Evolutionary conservation across 225 moss, liverwort and hornwort genomes (phyloP), one percentile per base, ranked within the genome.

Genomic region (Rhytidiadelphus loreus): DNA sequence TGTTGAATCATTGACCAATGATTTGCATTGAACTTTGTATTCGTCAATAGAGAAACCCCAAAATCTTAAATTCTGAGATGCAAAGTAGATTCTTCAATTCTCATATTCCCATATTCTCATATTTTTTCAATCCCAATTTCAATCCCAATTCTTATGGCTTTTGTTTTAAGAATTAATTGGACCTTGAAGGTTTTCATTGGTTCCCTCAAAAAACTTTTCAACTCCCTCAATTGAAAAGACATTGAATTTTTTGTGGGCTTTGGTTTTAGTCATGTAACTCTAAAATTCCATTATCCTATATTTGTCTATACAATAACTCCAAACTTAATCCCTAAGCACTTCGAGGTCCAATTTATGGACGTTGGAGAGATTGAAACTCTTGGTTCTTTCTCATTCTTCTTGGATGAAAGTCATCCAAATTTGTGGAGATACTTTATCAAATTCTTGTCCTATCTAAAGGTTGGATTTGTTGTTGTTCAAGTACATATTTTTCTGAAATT

Each of bases 51-150:
- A 29, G 1, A 32, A 50, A 8, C 21, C 2, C 1, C 5, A 33
- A 50, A 33, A 75, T 32, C 0, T 7, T 0, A 1, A 74, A 1
- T 20, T 32, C 0, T 3, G 1, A 21, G 20, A 50, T 50, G 20
- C 21, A 75, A 75, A 50, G 20, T 48, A 12, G 32, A 32, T 6
- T 7, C 8, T 48, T 46, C 7, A 18, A 73, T 4, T 12, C 0
- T 44, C 7, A 32, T 48, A 32, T 7, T n/a, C n/a, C n/a, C n/a
- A n/a, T n/a, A n/a, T n/a, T n/a, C n/a, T n/a, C n/a, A n/a, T n/a
- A n/a, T n/a, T n/a, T 48, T 46, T 74, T 48, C 19, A 3, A 30
- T 7, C 32, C 11, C 30, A 46, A 28, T 16, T 71, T 44, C 2
- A 0, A 69, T 39, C 3, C 22, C 4, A 39, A 41, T 70, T 71